Evolutionary conservation across 2,329 filamentous ascomycete species (phyloP), one percentile per base, ranked within the genome.

Genomic region (Dendrostoma leiphaemia): DNA sequence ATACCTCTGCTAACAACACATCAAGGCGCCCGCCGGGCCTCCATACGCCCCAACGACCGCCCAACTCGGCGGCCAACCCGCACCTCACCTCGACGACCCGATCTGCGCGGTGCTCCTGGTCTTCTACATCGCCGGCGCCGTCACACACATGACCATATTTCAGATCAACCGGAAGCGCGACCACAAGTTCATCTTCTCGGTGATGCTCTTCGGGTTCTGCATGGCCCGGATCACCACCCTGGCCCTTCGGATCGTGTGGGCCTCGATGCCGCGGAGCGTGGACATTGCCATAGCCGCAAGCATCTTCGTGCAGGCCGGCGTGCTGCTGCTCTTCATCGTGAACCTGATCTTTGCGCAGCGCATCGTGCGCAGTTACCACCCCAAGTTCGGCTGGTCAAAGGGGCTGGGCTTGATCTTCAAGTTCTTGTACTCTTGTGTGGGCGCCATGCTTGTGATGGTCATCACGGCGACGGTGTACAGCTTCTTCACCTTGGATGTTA

Each of bases 261-360:
- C 78, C 23, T 70, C 69, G 35, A 61, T 70, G 31, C 74, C 75
- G 1, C 59, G 41, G 51, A 68, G 74, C 62, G 56, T 71, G 48
- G 62, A 66, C 52, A 61, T 83, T 53, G 75, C 73, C 63, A 78
- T 84, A 56, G 83, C 86, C 7, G 82, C 88, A 3, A 77, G 77
- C 60, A 81, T 94, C 64, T 85, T 94, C 62, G 82, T 90, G 54
- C 82, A 85, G 41, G 85, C 88, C 0, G 90, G 90, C 38, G 84
- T 91, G 15, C 67, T 95, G 31, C 69, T 95, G 7, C 74, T 95
- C 24, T 93, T 89, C 69, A 72, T 93, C 63, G 74, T 91, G 69
- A 94, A 96, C 71, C 71, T 95, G 38, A 73, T 94, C 63, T 89
- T 92, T 65, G 72, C 86, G 0, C 89, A 91, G 69, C 84, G 91